These are phyloP conservation scores for Acidomyces sp. DNA, from an alignment of 495 filamentous ascomycete species.

Conservation along the genomic window DNA sequence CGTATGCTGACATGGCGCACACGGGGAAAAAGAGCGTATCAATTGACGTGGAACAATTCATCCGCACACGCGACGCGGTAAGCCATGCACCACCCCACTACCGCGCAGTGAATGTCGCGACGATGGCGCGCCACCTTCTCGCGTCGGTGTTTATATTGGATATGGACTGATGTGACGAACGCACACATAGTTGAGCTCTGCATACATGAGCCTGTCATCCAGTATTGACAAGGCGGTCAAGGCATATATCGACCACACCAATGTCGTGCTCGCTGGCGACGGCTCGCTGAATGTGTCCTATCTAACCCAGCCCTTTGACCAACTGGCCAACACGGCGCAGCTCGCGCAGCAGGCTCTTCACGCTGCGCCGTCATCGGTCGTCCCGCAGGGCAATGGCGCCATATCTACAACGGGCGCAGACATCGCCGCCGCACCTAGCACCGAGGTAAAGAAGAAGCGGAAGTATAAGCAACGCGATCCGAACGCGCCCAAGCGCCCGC, in stretches of 20 bases:
- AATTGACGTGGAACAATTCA: slow-evolving; percentile 34
- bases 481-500: slow-evolving; percentile 82
- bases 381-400: slow-evolving; percentile 1
- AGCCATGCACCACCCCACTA: no score
- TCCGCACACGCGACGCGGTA: slow-evolving; percentile 52
- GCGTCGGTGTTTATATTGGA: no score
- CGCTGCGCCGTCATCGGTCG: background rate
- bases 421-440: background rate
- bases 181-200: slow-evolving; percentile 40
- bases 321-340: slow-evolving; percentile 8
- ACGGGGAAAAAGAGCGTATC: background rate
- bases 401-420: background rate
- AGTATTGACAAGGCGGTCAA: slow-evolving; percentile 37
- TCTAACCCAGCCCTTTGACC: slow-evolving; percentile 18
- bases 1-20: background rate
- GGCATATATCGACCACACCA: slow-evolving; percentile 72
- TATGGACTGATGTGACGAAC: no score
- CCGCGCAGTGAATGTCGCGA: no score
- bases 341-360: slow-evolving; percentile 9
- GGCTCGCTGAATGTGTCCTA: slow-evolving; percentile 17
- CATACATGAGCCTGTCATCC: slow-evolving; percentile 29
- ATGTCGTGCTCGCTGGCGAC: slow-evolving; percentile 48
- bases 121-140: no score
- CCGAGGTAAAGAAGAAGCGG: slow-evolving; percentile 45
- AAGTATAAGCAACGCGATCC: slow-evolving; percentile 57